Conservation (phyloP, 345 rosid species). For the Conringia planisiliqua region DNA sequence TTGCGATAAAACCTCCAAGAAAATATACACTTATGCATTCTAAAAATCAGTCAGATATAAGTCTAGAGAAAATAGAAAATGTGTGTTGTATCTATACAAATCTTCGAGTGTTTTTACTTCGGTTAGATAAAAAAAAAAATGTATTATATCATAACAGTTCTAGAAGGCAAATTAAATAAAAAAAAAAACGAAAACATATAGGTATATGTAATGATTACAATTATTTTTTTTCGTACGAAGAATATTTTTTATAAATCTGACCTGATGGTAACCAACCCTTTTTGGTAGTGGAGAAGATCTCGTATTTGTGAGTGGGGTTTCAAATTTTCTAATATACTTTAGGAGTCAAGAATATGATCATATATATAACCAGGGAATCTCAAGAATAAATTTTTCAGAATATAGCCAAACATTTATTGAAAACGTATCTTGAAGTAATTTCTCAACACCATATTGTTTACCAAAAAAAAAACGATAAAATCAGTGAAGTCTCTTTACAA, state of each 20-base stretch:
- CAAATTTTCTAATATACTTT: background rate
- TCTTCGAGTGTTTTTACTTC: background rate
- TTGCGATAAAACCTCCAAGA: background rate
- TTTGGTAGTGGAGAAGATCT: constrained; percentile 30
- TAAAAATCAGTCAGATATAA: background rate
- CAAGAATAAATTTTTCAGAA: background rate
- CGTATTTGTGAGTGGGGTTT: constrained; percentile 14
- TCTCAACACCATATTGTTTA: background rate
- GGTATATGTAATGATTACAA: constrained; percentile 13
- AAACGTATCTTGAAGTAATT: background rate
- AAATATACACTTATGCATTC: background rate
- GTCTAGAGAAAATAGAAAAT: background rate
- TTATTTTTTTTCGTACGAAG: constrained; percentile 8
- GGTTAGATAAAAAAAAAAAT: background rate
- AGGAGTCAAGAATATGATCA: constrained; percentile 25
- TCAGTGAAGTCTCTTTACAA: background rate
- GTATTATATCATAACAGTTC: background rate
- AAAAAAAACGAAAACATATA: background rate
- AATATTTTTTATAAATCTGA: constrained; percentile 15
- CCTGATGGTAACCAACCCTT: constrained; percentile 28
- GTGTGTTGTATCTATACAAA: background rate
- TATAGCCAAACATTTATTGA: background rate
- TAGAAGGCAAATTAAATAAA: background rate
- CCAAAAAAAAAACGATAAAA: background rate
- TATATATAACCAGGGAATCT: constrained; percentile 23